Evolutionary conservation across 805 yeast species (phyloP).

Genomic region (Nakazawaea laoshanensis): DNA sequence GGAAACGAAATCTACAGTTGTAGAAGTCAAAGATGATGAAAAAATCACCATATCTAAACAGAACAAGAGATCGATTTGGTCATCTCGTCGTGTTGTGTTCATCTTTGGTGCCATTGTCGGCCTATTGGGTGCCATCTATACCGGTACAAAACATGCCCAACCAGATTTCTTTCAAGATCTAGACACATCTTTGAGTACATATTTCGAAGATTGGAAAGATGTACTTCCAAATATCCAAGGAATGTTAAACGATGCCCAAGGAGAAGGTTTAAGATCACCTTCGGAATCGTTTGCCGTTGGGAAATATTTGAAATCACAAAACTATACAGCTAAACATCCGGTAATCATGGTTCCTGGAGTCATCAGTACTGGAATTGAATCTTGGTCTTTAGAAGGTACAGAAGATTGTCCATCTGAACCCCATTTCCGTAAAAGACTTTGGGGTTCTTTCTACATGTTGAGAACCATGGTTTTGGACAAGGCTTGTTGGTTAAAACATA

Average conservation of each 20-base stretch:
- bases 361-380: conserved; percentile 88
- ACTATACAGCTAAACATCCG: conserved; percentile 55
- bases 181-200: conserved; percentile 43
- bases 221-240: conserved; percentile 62
- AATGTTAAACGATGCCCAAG: conserved; percentile 49
- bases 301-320: conserved; percentile 44
- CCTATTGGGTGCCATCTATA: conserved; percentile 50
- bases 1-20: no score
- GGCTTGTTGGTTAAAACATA: conserved; percentile 87
- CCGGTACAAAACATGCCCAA: conserved; percentile 37
- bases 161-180: conserved; percentile 36
- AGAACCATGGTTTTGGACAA: conserved; percentile 88
- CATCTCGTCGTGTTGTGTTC: conserved; percentile 53
- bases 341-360: conserved; percentile 96
- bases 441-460: conserved; percentile 97
- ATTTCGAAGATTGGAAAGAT: conserved; percentile 67
- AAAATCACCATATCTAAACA: background rate
- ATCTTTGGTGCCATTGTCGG: conserved; percentile 71
- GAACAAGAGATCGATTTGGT: conserved; percentile 20
- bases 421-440: conserved; percentile 83
- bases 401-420: conserved; percentile 74
- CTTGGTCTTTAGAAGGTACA: conserved; percentile 78
- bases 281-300: conserved; percentile 91
- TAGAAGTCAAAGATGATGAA: no score
- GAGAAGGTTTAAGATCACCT: conserved; percentile 39